These are phyloP conservation scores for Botryosphaeria dothidea DNA, from an alignment of 2,329 filamentous ascomycete species.

Conservation along the genomic window DNA sequence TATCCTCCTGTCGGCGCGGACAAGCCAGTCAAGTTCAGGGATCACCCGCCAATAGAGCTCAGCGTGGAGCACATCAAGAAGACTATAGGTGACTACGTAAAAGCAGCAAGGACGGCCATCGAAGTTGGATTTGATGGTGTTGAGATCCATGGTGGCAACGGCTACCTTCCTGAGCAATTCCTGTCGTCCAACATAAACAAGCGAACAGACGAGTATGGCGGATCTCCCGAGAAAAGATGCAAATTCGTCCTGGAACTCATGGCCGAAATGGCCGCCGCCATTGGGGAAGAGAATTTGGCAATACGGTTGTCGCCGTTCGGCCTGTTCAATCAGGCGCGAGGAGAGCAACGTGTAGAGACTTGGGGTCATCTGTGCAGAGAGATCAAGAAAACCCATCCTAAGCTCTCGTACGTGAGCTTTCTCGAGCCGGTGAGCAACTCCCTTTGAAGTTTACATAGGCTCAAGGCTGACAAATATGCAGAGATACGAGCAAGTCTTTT, in stretches of 20 bases:
- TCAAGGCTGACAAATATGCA: constrained; percentile 8
- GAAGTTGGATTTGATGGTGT: constrained; percentile 57
- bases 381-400: constrained; percentile 47
- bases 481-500: constrained; percentile 56
- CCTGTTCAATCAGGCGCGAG: constrained; percentile 54
- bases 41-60: constrained; percentile 37
- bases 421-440: constrained; percentile 47
- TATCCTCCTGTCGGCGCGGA: constrained; percentile 39
- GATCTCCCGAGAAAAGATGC: constrained; percentile 53
- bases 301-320: constrained; percentile 42
- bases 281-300: constrained; percentile 35
- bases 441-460: neutral
- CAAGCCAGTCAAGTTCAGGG: constrained; percentile 37
- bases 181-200: constrained; percentile 52
- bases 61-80: constrained; percentile 48
- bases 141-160: constrained; percentile 52
- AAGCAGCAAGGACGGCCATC: constrained; percentile 54
- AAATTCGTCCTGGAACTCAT: constrained; percentile 59
- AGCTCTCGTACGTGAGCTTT: constrained; percentile 57
- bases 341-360: constrained; percentile 54
- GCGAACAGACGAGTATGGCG: constrained; percentile 54
- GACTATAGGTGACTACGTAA: constrained; percentile 44
- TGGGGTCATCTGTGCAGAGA: constrained; percentile 53
- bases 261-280: constrained; percentile 32
- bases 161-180: constrained; percentile 57